Evolutionary conservation across 148 eudicot genomes (phyloP).

Genomic region (Chenopodium suecicum): DNA sequence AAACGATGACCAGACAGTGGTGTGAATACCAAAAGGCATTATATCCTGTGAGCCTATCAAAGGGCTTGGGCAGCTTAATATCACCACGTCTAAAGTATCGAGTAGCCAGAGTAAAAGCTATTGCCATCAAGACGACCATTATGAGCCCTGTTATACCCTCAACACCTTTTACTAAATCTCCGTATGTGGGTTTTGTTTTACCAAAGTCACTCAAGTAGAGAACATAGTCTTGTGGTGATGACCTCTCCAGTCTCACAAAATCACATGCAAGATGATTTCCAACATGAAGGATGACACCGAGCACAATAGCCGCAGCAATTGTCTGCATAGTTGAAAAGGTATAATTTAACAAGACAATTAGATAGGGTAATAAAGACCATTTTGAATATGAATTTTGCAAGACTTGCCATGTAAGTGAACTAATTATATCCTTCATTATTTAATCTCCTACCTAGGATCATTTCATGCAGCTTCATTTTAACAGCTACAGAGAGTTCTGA

Average conservation of each 20-base stretch:
- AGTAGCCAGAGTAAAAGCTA: conserved; percentile 75
- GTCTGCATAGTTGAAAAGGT: conserved; percentile 49
- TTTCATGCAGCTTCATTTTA: conserved; percentile 14
- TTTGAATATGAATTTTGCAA: not conserved
- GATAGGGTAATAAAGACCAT: not conserved
- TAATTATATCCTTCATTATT: conserved; percentile 15
- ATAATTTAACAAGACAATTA: not conserved
- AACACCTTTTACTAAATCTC: conserved; percentile 49
- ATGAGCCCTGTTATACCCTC: conserved; percentile 75
- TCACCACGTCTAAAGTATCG: conserved; percentile 62
- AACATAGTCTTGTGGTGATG: conserved; percentile 37
- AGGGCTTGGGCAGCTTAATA: conserved; percentile 67
- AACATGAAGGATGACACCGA: conserved; percentile 64
- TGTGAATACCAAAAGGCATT: conserved; percentile 92
- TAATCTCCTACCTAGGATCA: not conserved
- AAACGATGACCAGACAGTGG: conserved; percentile 67
- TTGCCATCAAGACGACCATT: conserved; percentile 62
- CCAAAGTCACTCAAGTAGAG: conserved; percentile 54
- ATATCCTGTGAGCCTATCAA: conserved; percentile 69
- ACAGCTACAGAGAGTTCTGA: conserved; percentile 13
- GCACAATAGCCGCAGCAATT: conserved; percentile 76
- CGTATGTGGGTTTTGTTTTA: conserved; percentile 46
- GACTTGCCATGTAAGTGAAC: conserved; percentile 6
- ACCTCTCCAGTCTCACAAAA: conserved; percentile 70
- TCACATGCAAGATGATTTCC: conserved; percentile 80